phyloP scores from a whole-genome alignment of 2,329 filamentous ascomycete species.

The Periglandula ipomoeae region DNA sequence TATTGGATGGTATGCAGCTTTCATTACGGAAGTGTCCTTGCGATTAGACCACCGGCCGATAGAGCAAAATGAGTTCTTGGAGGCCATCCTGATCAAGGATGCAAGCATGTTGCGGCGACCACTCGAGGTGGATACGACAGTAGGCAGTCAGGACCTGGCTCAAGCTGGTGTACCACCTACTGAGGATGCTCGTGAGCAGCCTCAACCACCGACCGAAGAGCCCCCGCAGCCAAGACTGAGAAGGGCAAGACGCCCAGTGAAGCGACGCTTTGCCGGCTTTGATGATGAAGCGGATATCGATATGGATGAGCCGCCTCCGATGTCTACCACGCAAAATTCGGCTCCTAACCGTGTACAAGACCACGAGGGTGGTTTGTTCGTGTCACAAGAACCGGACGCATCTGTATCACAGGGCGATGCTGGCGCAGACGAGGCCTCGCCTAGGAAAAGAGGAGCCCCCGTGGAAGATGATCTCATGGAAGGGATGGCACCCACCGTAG shows the following conservation, averaged over 20 bases:
- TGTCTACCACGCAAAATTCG: background rate
- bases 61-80: constrained; percentile 84
- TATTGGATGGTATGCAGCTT: constrained; percentile 57
- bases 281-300: constrained; percentile 37
- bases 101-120: constrained; percentile 60
- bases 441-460: constrained; percentile 38
- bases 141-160: constrained; percentile 12
- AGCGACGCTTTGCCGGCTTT: constrained; percentile 64
- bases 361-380: constrained; percentile 43
- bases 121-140: constrained; percentile 40
- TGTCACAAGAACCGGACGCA: constrained; percentile 38
- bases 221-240: constrained; percentile 6
- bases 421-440: constrained; percentile 16
- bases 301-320: constrained; percentile 16
- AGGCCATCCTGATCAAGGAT: constrained; percentile 78
- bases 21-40: constrained; percentile 60
- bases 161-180: constrained; percentile 1
- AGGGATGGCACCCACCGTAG: constrained; percentile 64
- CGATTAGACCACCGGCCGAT: constrained; percentile 73
- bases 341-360: constrained; percentile 9
- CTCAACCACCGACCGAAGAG: constrained; percentile 7
- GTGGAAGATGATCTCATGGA: constrained; percentile 54
- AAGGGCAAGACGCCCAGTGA: constrained; percentile 30
- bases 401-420: constrained; percentile 14
- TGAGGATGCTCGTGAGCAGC: constrained; percentile 6